A percentile compares a stretch with the other conserved stretches of the same genome.
Evolutionary conservation across 2,329 filamentous ascomycete genomes (phyloP).

Genomic region (Trichophyton verrucosum): DNA sequence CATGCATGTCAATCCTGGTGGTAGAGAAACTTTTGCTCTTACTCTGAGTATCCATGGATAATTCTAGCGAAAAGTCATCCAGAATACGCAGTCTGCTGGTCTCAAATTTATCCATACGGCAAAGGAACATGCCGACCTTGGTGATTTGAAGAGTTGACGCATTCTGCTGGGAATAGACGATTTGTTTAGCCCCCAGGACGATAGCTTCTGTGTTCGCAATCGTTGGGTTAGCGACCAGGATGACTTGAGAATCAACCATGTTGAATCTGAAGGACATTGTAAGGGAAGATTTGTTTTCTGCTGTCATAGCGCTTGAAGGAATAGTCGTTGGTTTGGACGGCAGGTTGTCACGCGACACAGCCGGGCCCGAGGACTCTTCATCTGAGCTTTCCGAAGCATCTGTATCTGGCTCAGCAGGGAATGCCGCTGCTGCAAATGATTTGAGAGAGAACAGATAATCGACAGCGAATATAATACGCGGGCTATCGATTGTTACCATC

Average conservation of each 20-base stretch:
- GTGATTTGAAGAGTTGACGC: slow-evolving; percentile 86
- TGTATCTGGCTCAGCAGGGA: slow-evolving; percentile 41
- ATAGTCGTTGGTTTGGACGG: background rate
- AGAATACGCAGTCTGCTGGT: slow-evolving; percentile 80
- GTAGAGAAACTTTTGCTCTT: slow-evolving; percentile 48
- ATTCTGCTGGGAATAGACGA: slow-evolving; percentile 86
- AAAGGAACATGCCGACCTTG: slow-evolving; percentile 94
- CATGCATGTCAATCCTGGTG: slow-evolving; percentile 70
- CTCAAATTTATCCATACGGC: slow-evolving; percentile 96
- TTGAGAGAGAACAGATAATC: slow-evolving; percentile 91
- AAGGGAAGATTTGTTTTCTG: slow-evolving; percentile 36
- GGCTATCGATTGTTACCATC: slow-evolving; percentile 88
- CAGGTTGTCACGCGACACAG: background rate
- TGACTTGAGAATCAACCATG: slow-evolving; percentile 89
- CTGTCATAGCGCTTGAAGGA: background rate
- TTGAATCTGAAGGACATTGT: slow-evolving; percentile 81
- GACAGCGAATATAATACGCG: slow-evolving; percentile 83
- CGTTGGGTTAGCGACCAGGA: slow-evolving; percentile 87
- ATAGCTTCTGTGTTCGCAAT: slow-evolving; percentile 88
- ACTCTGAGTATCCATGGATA: slow-evolving; percentile 66
- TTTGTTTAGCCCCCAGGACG: slow-evolving; percentile 85
- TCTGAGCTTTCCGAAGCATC: slow-evolving; percentile 21
- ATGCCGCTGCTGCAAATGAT: slow-evolving; percentile 62
- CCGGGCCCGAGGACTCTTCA: slow-evolving; percentile 26
- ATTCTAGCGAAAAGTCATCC: slow-evolving; percentile 86